Evolutionary conservation across 2,329 filamentous ascomycete genomes (phyloP).

Genomic region (Byssoonygena ceratinophila): DNA sequence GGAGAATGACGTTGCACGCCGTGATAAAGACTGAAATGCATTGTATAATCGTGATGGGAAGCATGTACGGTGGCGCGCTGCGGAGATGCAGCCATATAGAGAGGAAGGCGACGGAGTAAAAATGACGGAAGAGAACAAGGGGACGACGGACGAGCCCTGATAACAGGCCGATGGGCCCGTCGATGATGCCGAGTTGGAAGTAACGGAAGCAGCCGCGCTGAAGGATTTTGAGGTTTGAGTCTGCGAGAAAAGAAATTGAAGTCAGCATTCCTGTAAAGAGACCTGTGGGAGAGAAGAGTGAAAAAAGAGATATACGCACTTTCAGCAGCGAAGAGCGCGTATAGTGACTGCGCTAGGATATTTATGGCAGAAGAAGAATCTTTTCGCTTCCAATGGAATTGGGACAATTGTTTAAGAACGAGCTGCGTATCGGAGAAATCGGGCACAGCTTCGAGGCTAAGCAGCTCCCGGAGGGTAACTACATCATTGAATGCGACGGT

Average conservation of each 20-base stretch:
- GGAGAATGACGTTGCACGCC: slow-evolving; percentile 70
- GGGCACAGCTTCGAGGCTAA: slow-evolving; percentile 59
- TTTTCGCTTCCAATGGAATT: slow-evolving; percentile 84
- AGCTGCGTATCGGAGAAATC: slow-evolving; percentile 55
- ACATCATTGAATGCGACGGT: slow-evolving; percentile 94
- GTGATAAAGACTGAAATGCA: slow-evolving; percentile 64
- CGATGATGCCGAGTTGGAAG: slow-evolving; percentile 64
- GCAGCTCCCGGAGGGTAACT: slow-evolving; percentile 61
- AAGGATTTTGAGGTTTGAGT: slow-evolving; percentile 63
- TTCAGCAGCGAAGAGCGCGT: slow-evolving; percentile 80
- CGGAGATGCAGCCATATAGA: slow-evolving; percentile 62
- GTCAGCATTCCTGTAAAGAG: background rate
- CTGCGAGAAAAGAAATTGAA: slow-evolving; percentile 25
- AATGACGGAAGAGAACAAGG: slow-evolving; percentile 73
- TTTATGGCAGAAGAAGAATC: slow-evolving; percentile 79
- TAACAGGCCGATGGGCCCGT: slow-evolving; percentile 70
- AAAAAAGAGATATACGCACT: slow-evolving; percentile 29
- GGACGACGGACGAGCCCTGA: slow-evolving; percentile 72
- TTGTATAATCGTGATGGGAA: slow-evolving; percentile 56
- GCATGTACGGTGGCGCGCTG: slow-evolving; percentile 42
- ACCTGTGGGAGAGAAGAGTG: background rate
- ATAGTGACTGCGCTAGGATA: slow-evolving; percentile 91
- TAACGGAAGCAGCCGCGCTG: slow-evolving; percentile 88
- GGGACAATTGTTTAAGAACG: slow-evolving; percentile 57
- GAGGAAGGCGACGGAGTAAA: slow-evolving; percentile 85